Conservation (phyloP, 805 yeast genomes). For the Suhomyces pyralidae region DNA sequence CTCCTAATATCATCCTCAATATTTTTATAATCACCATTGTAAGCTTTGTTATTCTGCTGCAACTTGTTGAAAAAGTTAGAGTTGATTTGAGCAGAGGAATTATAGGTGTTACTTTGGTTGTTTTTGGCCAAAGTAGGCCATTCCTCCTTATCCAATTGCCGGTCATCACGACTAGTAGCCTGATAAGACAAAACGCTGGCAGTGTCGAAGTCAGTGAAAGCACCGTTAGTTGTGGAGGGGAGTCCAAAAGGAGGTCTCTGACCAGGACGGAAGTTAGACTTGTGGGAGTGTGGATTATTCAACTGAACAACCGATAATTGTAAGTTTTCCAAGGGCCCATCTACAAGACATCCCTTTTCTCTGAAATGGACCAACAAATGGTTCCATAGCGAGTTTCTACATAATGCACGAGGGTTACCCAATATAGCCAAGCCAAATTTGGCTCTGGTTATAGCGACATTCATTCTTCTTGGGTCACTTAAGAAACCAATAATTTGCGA, state of each 20-base stretch:
- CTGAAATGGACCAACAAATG: constrained; percentile 72
- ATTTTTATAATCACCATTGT: constrained; percentile 4
- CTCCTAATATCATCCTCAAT: constrained; percentile 35
- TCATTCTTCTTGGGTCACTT: constrained; percentile 42
- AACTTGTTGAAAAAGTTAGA: constrained; percentile 36
- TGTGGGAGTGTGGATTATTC: constrained; percentile 2
- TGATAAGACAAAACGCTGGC: constrained; percentile 25
- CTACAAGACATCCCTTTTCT: constrained; percentile 84
- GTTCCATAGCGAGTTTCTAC: constrained; percentile 74
- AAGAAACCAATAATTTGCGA: constrained; percentile 41
- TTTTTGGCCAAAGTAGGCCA: constrained; percentile 30
- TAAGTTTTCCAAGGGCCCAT: constrained; percentile 79
- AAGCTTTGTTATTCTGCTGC: constrained; percentile 16
- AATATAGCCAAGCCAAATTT: constrained; percentile 50
- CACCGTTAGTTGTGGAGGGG: constrained; percentile 9
- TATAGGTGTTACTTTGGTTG: constrained; percentile 9
- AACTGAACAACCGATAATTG: constrained; percentile 66
- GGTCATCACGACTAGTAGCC: background rate
- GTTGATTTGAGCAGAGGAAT: constrained; percentile 12
- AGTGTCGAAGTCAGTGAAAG: constrained; percentile 23
- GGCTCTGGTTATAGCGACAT: constrained; percentile 45
- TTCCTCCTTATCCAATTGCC: constrained; percentile 4
- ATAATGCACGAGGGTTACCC: constrained; percentile 80
- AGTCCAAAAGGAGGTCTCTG: constrained; percentile 8
- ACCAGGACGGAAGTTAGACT: background rate